Conservation (phyloP, 1,284 basidiomycete species). For the Cerrena zonata region DNA sequence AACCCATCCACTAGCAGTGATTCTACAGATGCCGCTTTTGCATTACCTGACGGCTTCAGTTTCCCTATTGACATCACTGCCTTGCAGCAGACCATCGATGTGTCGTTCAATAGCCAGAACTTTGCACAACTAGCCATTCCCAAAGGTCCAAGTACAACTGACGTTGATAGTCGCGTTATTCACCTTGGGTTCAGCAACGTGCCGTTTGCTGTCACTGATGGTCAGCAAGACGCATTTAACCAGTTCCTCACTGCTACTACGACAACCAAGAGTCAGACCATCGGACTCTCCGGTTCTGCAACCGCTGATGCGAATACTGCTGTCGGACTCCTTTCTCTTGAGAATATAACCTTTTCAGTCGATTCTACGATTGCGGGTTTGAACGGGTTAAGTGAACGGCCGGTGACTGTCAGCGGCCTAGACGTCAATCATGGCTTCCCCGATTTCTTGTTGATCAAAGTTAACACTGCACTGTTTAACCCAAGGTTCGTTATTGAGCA, state of each 20-base stretch:
- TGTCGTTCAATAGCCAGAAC: constrained; percentile 47
- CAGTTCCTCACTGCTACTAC: constrained; percentile 68
- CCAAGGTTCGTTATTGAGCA: constrained; percentile 56
- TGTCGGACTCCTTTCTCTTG: constrained; percentile 61
- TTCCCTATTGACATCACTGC: constrained; percentile 68
- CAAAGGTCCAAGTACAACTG: constrained; percentile 53
- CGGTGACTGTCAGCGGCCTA: constrained; percentile 53
- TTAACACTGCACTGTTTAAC: constrained; percentile 54
- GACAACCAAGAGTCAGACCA: constrained; percentile 39
- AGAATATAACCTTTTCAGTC: constrained; percentile 60
- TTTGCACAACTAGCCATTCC: constrained; percentile 65
- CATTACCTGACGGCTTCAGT: constrained; percentile 50
- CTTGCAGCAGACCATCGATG: constrained; percentile 57
- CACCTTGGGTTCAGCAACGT: constrained; percentile 57
- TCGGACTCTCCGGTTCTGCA: constrained; percentile 56
- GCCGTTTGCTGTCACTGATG: constrained; percentile 53
- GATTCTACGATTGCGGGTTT: constrained; percentile 59
- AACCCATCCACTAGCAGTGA: constrained; percentile 56
- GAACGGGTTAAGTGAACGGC: constrained; percentile 61
- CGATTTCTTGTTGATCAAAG: constrained; percentile 66
- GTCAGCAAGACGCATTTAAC: constrained; percentile 53
- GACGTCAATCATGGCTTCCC: constrained; percentile 70
- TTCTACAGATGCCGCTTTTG: constrained; percentile 58
- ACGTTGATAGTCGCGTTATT: constrained; percentile 60
- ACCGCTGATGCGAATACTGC: constrained; percentile 64